phyloP scores from a whole-genome alignment of 2,329 filamentous ascomycete genomes.

The Tolypocladium tropicale region DNA sequence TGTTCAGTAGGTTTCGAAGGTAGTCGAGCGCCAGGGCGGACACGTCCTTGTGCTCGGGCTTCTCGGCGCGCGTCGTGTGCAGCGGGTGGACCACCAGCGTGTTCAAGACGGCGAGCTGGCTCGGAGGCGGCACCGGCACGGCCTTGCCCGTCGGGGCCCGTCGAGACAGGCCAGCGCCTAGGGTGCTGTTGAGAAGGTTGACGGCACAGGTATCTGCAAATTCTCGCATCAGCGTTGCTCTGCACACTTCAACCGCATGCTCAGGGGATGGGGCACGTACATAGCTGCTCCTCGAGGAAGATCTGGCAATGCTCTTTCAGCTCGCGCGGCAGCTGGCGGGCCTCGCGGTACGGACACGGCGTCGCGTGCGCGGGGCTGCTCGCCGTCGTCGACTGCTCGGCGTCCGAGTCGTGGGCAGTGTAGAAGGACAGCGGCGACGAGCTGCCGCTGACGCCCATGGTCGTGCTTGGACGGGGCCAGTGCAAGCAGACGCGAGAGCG shows the following conservation, averaged over 20 bases:
- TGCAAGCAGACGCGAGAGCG: not conserved
- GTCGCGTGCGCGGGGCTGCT: slow-evolving; percentile 21
- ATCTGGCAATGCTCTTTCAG: slow-evolving; percentile 58
- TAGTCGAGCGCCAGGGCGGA: slow-evolving; percentile 59
- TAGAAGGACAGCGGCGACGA: slow-evolving; percentile 25
- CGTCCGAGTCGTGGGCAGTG: slow-evolving; percentile 18
- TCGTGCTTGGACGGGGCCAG: not conserved
- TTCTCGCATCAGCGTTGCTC: not conserved
- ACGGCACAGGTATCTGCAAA: slow-evolving; percentile 37
- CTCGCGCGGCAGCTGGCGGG: slow-evolving; percentile 48
- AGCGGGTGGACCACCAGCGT: slow-evolving; percentile 75
- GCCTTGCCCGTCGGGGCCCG: slow-evolving; percentile 21
- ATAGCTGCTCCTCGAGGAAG: slow-evolving; percentile 66
- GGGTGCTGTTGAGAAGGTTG: slow-evolving; percentile 52
- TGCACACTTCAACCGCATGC: not conserved
- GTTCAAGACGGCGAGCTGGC: slow-evolving; percentile 65
- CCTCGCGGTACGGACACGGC: slow-evolving; percentile 37
- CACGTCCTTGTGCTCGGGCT: slow-evolving; percentile 49
- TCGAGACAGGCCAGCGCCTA: slow-evolving; percentile 39
- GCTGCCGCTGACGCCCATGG: slow-evolving; percentile 7
- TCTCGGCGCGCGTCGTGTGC: slow-evolving; percentile 62
- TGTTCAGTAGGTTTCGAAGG: slow-evolving; percentile 53
- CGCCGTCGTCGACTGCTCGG: slow-evolving; percentile 21
- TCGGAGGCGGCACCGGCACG: slow-evolving; percentile 56
- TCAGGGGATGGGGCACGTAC: slow-evolving; percentile 27